Base-by-base conservation (phyloP, 306 rosid species). In the Ceratonia siliqua region DNA sequence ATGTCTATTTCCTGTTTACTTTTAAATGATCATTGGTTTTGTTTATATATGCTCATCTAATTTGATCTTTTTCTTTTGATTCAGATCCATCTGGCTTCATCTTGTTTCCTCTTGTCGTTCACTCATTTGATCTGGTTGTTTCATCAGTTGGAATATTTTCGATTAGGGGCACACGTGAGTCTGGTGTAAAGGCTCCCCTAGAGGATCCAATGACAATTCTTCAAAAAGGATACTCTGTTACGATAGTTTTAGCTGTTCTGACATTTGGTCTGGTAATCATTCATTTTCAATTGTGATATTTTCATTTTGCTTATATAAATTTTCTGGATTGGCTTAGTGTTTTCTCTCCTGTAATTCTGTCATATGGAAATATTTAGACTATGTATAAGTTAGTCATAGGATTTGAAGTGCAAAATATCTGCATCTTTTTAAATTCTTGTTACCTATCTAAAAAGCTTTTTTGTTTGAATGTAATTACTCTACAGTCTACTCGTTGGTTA, bases 61-160 rank as follows among this genome's bases (percentile, higher is more conserved):
- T 74, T 63, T 75, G 63, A 57, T 80, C 55, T 68, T 77, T 77
- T 73, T 75, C 82, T 41, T 72, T 79, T 77, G 82, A 17, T 86
- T 85, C 92, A 94, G 99, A 92, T 86, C 97, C 99, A 65, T 87
- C 99, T 30, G 97, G 99, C 82, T 94, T 94, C 89, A 94, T 94
- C 89, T 83, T 94, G 92, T 94, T 94, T 91, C 99, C 99, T 70
- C 97, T 94, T 72, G 99, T 94, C 65, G 82, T 94, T 68, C 97
- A 94, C 92, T 92, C 97, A 42, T 94, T 94, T 84, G 99, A 94
- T 84, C 87, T 94, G 75, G 85, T 92, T 59, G 86, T 94, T 83
- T 94, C 99, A 67, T 92, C 97, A 4, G 82, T 85, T 76, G 97
- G 99, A 69, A 92, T 94, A 80, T 87, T 94, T 67, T 94, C 99